phyloP scores from a whole-genome alignment of 345 rosid genomes.

The Hibiscus syriacus region DNA sequence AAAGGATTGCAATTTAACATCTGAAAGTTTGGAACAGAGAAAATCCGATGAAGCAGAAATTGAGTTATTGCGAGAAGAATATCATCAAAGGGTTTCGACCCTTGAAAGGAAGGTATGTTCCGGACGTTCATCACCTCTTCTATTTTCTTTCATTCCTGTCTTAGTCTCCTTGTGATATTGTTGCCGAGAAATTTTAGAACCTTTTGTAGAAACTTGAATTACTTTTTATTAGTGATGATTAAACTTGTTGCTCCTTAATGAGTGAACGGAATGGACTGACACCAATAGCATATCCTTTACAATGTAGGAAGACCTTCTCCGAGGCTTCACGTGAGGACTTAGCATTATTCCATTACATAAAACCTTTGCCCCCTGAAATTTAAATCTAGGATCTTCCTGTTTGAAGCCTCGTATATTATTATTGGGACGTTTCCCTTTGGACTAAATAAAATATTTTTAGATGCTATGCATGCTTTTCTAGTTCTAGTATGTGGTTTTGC shows the following conservation, averaged over 20 bases:
- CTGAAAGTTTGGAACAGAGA: conserved; percentile 49
- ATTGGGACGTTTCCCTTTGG: neutral
- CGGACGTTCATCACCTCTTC: neutral
- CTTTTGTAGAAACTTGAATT: neutral
- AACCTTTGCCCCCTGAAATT: neutral
- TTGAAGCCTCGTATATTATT: neutral
- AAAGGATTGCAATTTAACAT: conserved; percentile 12
- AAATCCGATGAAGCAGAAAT: conserved; percentile 86
- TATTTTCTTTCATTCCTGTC: conserved; percentile 1
- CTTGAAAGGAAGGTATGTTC: conserved; percentile 84
- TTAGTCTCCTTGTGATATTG: neutral
- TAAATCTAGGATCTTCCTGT: neutral
- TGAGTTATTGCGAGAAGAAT: conserved; percentile 94
- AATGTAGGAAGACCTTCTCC: neutral
- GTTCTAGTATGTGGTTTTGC: neutral
- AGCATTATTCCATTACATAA: neutral
- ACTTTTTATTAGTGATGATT: neutral
- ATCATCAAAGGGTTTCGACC: conserved; percentile 90
- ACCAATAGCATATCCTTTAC: neutral
- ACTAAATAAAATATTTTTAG: neutral
- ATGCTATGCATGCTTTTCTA: neutral
- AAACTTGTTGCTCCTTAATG: neutral
- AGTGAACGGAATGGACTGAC: neutral
- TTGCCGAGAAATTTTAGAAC: neutral
- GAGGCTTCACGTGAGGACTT: neutral